Base-by-base conservation (phyloP, 768 basidiomycete genomes). In the Cystobasidium onofrii region DNA sequence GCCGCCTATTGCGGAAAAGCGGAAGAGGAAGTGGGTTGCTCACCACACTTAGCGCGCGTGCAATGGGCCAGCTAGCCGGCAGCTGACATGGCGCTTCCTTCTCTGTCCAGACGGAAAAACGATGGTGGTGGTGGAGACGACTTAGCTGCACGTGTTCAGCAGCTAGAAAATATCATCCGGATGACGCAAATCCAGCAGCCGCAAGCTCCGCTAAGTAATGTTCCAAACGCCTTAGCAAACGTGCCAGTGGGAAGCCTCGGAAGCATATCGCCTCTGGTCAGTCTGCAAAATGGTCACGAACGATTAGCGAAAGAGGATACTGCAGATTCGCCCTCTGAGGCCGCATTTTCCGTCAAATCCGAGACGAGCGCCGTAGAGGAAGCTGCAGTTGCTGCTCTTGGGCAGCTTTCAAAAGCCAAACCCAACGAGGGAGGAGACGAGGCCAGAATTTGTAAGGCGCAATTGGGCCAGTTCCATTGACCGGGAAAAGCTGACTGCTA, bases 341-440 rank as follows among this genome's bases (percentile, higher is more conserved):
- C 25, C 20, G 57, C 29, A 27, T 60, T 60, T 20, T 60, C 41
- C 7, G 39, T 41, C 12, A 55, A 71, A n/a, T 55, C 69, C 13
- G 69, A 71, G 33, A 34, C 33, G 55, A 41, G 29, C 20, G 69
- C 69, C 23, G 55, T 71, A 10, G 69, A 71, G 34, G 69, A 57
- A 39, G 69, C 69, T n/a, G 69, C 69, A 4, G 69, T 61, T 1
- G 69, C 52, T 29, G 69, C 69, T 31, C 55, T 71, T 20, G 50
- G 54, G 9, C 50, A 55, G 69, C 55, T 71, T 2, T 55, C 50
- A 25, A 60, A 55, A n/a, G 69, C 55, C 29, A 60, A 12, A 17
- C 50, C 69, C 3, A 71, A 71, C 17, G 69, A 71, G 39, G 69
- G 69, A 6, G 69, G 69, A 60, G 44, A 55, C 55, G 69, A 71